Evolutionary conservation across 2,329 filamentous ascomycete species (phyloP), one percentile per base, ranked within the genome.

Genomic region (Xylariales sp.): DNA sequence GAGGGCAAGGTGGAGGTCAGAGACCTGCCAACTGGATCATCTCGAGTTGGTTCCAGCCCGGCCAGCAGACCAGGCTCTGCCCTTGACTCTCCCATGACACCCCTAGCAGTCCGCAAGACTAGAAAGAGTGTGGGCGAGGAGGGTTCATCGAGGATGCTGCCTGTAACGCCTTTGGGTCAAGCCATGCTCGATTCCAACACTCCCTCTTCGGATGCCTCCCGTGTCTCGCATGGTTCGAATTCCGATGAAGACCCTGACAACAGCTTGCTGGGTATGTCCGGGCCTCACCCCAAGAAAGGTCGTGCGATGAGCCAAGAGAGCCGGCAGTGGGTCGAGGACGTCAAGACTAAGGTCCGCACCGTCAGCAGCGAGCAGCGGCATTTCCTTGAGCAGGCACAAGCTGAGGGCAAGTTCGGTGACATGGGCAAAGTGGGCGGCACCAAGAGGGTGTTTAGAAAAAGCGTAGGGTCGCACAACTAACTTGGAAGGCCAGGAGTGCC

Each of bases 251-350:
- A 69, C 10, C 76, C 80, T 44, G 77, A 80, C 16, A 78, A 76
- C 45, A 73, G 67, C 50, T 70, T 72, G 7, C 70, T 88, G 6
- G 84, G 85, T 5, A 76, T 89, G 33, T 83, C 84, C 0, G 85
- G 85, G 0, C 85, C 85, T 2, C 78, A 74, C 32, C 70, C 74
- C 24, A 83, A 78, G 58, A 76, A 74, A 47, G 72, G 77, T 6
- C 76, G 78, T 11, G 76, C 72, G 55, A 85, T 80, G 64, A 85
- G 80, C 40, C 79, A 82, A 39, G 82, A 89, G 60, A 87, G 83
- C 54, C 72, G 79, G 41, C 80, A 82, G 27, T 93, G 87, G 87
- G 84, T 93, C 8, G 83, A 90, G 59, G 86, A 81, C 44, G 84
- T 93, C 66, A 83, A 88, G 63, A 83, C 87, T 53, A 84, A 87